A percentile compares a stretch with the other conserved stretches of the same genome.
These are phyloP conservation scores for Coemansia sp. DNA, from an alignment of 192 early-diverging fungal species.

Conservation along the genomic window DNA sequence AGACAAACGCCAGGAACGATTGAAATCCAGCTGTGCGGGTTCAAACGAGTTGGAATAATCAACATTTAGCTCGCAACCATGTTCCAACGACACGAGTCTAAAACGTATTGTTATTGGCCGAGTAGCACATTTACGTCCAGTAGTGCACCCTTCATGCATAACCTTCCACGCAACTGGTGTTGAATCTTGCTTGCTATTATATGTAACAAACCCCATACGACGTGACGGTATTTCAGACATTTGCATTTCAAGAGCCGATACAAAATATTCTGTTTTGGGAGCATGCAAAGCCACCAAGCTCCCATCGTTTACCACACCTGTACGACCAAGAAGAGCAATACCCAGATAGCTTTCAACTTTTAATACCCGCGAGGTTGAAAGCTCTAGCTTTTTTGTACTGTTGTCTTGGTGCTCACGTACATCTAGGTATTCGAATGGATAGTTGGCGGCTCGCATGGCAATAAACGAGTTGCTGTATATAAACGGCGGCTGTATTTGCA, in stretches of 20 bases:
- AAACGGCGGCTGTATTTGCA: conserved; percentile 73
- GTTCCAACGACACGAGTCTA: not conserved
- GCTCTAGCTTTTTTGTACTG: conserved; percentile 21
- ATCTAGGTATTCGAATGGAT: conserved; percentile 79
- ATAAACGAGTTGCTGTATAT: conserved; percentile 81
- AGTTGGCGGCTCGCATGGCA: conserved; percentile 72
- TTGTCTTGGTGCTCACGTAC: conserved; percentile 50
- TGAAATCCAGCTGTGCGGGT: not conserved
- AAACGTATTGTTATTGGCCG: not conserved
- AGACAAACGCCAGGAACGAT: not conserved
- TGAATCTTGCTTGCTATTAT: not conserved
- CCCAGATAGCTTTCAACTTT: not conserved
- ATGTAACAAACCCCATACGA: not conserved
- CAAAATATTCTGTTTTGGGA: conserved; percentile 72
- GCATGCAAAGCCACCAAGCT: conserved; percentile 68
- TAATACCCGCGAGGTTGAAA: not conserved
- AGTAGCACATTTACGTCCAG: not conserved
- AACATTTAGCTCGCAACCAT: not conserved
- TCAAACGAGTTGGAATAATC: not conserved
- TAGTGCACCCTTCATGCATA: not conserved
- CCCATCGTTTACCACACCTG: conserved; percentile 59
- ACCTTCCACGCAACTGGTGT: not conserved
- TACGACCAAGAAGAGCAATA: not conserved
- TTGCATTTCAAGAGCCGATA: conserved; percentile 22
- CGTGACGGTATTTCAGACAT: not conserved